A percentile compares a stretch with the other conserved stretches of the same genome.
phyloP scores from a whole-genome alignment of 192 early-diverging fungal species.

The Coemansia javaensis region DNA sequence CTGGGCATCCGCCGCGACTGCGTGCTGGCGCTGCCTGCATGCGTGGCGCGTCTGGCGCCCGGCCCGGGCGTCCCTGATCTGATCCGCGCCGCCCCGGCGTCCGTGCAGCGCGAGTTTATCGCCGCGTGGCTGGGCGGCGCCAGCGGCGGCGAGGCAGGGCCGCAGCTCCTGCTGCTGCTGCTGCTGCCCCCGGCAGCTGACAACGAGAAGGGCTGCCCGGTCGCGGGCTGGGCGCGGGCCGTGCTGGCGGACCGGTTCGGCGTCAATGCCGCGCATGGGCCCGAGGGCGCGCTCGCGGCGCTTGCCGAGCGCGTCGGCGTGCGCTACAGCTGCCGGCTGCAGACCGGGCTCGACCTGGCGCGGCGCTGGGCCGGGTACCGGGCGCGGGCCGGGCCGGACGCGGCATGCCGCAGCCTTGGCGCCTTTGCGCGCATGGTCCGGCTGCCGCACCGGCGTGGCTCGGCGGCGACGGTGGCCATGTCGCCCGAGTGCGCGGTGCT shows the following conservation, averaged over 20 bases:
- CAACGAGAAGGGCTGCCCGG: not conserved
- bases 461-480: not conserved
- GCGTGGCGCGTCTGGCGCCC: not conserved
- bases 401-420: not conserved
- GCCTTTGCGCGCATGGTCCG: conserved; percentile 12
- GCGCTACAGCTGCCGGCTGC: conserved; percentile 27
- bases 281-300: conserved; percentile 2
- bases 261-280: not conserved
- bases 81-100: conserved; percentile 16
- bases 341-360: conserved; percentile 12
- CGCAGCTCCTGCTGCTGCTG: no score
- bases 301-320: conserved; percentile 35
- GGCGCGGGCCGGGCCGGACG: not conserved
- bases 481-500: conserved; percentile 17
- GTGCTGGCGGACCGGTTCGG: conserved; percentile 6
- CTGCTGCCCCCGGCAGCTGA: not conserved
- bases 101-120: conserved; percentile 48
- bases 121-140: conserved; percentile 48
- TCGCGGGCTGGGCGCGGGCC: conserved; percentile 3
- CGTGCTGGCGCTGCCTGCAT: conserved; percentile 15
- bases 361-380: conserved; percentile 35
- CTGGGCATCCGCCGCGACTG: conserved; percentile 2
- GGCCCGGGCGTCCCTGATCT: not conserved
- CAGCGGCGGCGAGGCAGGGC: no score
- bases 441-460: not conserved